Conservation (phyloP, 352 stramenopile species). For the Ochromonadaceae sp. region DNA sequence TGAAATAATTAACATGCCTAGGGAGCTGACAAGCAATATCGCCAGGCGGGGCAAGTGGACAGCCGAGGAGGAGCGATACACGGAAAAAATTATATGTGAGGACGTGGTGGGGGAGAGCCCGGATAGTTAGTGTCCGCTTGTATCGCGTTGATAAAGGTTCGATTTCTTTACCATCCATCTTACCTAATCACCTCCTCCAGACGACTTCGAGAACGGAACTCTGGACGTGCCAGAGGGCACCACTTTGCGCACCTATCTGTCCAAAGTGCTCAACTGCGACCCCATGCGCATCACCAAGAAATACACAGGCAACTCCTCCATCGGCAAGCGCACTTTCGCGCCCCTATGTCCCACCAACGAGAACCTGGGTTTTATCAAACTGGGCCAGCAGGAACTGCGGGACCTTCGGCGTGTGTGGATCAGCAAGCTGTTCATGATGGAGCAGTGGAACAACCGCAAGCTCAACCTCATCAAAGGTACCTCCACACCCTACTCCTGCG, state of each 20-base stretch:
- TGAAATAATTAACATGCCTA: too few relatives aligned
- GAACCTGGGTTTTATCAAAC: too few relatives aligned
- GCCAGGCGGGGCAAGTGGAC: constrained; percentile 23
- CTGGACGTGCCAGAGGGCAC: constrained; percentile 38
- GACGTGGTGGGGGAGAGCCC: too few relatives aligned
- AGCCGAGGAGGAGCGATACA: constrained; percentile 34
- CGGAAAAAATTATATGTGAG: not conserved
- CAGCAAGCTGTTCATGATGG: not conserved
- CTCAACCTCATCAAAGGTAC: constrained; percentile 4
- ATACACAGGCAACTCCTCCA: constrained; percentile 53
- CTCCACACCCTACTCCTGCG: not conserved
- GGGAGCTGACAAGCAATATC: constrained; percentile 10
- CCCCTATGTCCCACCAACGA: too few relatives aligned
- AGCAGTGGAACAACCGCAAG: not conserved
- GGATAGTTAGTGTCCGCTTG: too few relatives aligned
- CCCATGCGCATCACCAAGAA: constrained; percentile 86
- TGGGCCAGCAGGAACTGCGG: constrained; percentile 22
- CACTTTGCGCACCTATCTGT: constrained; percentile 62
- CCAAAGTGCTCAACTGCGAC: constrained; percentile 69
- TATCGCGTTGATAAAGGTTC: not conserved
- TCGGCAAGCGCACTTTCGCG: constrained; percentile 47
- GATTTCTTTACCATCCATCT: not conserved
- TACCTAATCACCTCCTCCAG: not conserved
- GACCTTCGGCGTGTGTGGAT: not conserved
- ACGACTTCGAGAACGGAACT: constrained; percentile 4